Base-by-base conservation (phyloP, 2,329 filamentous ascomycete species). In the Colletotrichum tanaceti region DNA sequence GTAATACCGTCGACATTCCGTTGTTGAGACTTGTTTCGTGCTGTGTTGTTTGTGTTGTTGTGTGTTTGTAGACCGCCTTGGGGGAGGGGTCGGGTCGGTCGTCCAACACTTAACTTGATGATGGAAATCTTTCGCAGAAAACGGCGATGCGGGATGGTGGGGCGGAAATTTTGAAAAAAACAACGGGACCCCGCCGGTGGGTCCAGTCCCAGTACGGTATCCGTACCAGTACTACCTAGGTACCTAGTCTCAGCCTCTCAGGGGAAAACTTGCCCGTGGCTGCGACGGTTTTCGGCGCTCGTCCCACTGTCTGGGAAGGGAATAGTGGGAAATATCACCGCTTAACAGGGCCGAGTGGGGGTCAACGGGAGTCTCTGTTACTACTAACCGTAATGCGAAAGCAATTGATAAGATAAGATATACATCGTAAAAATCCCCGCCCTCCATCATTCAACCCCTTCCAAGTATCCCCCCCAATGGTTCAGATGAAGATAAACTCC, bases 1-100 rank as follows among this genome's bases (percentile, higher is more conserved):
- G 93, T 6, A 91, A 79, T 55, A 94, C 81, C 5, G 93, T 97
- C 73, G 93, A 89, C 93, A 97, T 97, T 39, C 39, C 71, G 43
- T 62, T 43, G 28, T n/a, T n/a, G n/a, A n/a, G n/a, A n/a, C n/a
- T n/a, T 7, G 22, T 20, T 50, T 97, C 35, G 35, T 72, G 43
- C 59, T 43, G 28, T 7, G 22, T 24, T 50, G 24, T 16, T 53
- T 53, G 41, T 20, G 11, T 16, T 47, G 20, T 57, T 58, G 63
- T 60, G 57, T 35, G 22, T 35, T 50, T 35, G 22, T 46, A 62
- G 65, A 54, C 62, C 57, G 52, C 20, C n/a, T 53, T 22, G 32
- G 7, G 32, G 7, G 32, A 35, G 32, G 9, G 32, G 52, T 62
- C 35, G 9, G 32, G 52, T 62, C 35, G 20, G 53, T 43, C 20